Conservation (phyloP, 1,284 basidiomycete genomes). For the Microbotryum violaceum region DNA sequence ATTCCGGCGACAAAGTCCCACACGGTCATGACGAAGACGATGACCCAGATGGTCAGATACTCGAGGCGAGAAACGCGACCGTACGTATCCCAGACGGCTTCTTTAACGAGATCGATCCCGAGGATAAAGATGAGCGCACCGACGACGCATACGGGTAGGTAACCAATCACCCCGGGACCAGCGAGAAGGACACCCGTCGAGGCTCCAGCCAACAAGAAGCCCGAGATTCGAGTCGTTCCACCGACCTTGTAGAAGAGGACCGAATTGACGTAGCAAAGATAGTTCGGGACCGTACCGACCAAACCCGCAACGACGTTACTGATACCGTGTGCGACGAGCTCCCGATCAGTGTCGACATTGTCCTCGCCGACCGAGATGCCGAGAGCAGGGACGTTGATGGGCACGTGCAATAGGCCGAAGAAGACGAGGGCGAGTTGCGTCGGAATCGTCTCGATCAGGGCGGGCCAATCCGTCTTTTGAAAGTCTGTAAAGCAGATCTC, state of each 20-base stretch:
- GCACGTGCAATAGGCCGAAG: conserved; percentile 90
- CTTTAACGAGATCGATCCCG: conserved; percentile 88
- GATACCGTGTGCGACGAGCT: conserved; percentile 86
- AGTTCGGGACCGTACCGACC: conserved; percentile 59
- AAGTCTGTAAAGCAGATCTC: conserved; percentile 49
- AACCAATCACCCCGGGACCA: conserved; percentile 78
- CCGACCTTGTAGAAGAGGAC: conserved; percentile 92
- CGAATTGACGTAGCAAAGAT: conserved; percentile 67
- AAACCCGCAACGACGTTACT: conserved; percentile 79
- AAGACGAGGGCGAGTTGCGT: conserved; percentile 55
- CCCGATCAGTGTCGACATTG: conserved; percentile 84
- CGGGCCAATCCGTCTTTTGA: conserved; percentile 52
- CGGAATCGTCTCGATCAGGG: conserved; percentile 43
- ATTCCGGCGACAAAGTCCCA: conserved; percentile 95
- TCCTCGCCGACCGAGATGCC: conserved; percentile 86
- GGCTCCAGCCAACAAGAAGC: conserved; percentile 72
- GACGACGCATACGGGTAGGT: conserved; percentile 53
- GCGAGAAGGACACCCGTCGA: conserved; percentile 67
- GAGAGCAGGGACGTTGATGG: conserved; percentile 80
- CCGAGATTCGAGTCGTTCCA: conserved; percentile 72
- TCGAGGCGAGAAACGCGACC: conserved; percentile 59
- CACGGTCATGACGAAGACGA: conserved; percentile 70
- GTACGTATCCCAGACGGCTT: conserved; percentile 91
- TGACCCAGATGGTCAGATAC: conserved; percentile 50
- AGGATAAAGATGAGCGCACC: conserved; percentile 90